phyloP scores from a whole-genome alignment of 257 asterid species.

The Solanum chiquidenum region DNA sequence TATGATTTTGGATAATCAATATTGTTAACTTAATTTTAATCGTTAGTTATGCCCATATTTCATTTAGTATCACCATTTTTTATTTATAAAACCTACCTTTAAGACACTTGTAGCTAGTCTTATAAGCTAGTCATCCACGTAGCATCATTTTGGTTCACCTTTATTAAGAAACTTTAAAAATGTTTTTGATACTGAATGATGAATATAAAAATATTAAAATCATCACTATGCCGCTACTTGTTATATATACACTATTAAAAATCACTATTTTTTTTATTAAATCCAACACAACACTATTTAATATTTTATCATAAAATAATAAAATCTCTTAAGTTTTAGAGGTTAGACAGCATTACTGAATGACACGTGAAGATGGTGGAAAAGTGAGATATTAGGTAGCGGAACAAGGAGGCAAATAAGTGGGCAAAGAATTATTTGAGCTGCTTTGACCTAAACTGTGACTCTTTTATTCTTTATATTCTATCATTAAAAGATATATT shows the following conservation, averaged over 20 bases:
- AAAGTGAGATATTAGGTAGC: not conserved
- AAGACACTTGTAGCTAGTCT: not conserved
- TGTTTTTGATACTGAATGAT: not conserved
- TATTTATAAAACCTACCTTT: not conserved
- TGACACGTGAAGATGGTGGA: not conserved
- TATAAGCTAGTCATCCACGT: not conserved
- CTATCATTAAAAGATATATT: not conserved
- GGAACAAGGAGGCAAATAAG: not conserved
- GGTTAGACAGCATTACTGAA: not conserved
- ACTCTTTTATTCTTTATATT: not conserved
- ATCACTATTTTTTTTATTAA: not conserved
- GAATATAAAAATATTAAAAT: not conserved
- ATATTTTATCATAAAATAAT: too few relatives aligned
- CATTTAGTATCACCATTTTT: not conserved
- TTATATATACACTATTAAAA: not conserved
- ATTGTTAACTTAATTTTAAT: not conserved
- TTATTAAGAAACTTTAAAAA: not conserved
- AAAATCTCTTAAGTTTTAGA: not conserved
- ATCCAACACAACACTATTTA: not conserved
- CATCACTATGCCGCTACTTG: not conserved
- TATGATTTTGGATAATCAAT: not conserved
- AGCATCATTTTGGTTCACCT: not conserved
- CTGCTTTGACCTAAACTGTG: not conserved
- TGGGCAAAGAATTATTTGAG: not conserved
- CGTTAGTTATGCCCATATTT: not conserved